Conservation (phyloP, 192 early-diverging fungal genomes). For the Backusella tuberculispora region DNA sequence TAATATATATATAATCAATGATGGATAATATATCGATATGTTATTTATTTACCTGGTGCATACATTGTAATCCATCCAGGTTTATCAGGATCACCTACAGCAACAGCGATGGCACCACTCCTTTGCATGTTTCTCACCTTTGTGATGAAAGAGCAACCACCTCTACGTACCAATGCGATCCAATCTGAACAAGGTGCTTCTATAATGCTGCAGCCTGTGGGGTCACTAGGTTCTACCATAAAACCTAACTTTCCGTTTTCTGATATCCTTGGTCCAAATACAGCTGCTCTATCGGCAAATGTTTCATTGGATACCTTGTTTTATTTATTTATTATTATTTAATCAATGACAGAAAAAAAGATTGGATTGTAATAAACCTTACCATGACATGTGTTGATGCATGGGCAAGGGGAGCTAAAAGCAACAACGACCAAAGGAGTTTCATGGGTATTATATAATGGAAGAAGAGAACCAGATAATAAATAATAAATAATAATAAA, state of each 20-base stretch:
- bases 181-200: conserved; percentile 54
- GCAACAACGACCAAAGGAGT: conserved; percentile 17
- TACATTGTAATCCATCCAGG: conserved; percentile 89
- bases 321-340: background rate
- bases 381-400: conserved; percentile 26
- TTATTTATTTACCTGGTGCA: conserved; percentile 51
- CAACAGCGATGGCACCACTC: conserved; percentile 80
- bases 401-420: conserved; percentile 9
- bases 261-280: conserved; percentile 81
- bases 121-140: conserved; percentile 92
- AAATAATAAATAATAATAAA: background rate
- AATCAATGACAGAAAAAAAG: background rate
- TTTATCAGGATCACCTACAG: conserved; percentile 84
- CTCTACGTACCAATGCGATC: conserved; percentile 89
- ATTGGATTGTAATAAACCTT: background rate
- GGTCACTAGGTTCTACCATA: conserved; percentile 59
- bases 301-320: conserved; percentile 58
- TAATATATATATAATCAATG: conserved; percentile 8
- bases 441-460: background rate
- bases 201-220: conserved; percentile 60
- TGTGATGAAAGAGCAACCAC: conserved; percentile 85
- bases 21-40: background rate
- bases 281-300: conserved; percentile 72
- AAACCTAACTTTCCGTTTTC: conserved; percentile 72
- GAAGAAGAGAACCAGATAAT: background rate